A percentile compares a stretch with the other conserved stretches of the same genome.
phyloP scores from a whole-genome alignment of 2,329 filamentous ascomycete genomes.

The Pseudocercospora eumusae region DNA sequence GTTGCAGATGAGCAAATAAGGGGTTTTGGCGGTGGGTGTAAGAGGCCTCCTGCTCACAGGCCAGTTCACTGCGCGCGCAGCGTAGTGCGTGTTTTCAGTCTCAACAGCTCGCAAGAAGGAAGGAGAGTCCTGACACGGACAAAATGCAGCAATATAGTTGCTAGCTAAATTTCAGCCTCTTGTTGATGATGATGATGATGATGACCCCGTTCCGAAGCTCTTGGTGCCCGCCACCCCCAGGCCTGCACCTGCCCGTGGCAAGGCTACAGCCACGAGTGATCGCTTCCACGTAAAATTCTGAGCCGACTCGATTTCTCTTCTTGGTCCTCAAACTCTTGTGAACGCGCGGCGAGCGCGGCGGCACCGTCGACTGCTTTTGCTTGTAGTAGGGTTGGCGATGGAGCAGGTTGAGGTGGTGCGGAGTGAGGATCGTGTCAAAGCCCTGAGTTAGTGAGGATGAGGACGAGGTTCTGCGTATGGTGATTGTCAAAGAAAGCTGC shows the following conservation, averaged over 20 bases:
- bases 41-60: neutral
- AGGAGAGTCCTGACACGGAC: conserved; percentile 19
- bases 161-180: conserved; percentile 46
- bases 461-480: neutral
- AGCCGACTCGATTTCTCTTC: neutral
- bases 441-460: neutral
- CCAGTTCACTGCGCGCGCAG: conserved; percentile 12
- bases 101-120: conserved; percentile 11
- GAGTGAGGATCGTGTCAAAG: neutral
- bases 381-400: neutral
- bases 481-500: neutral
- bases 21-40: neutral
- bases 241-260: neutral
- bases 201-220: conserved; percentile 31
- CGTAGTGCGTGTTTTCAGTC: conserved; percentile 6
- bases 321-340: neutral
- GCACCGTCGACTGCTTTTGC: neutral
- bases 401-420: neutral
- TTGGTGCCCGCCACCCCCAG: conserved; percentile 32
- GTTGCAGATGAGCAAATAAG: conserved; percentile 19
- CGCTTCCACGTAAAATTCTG: neutral
- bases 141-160: conserved; percentile 44
- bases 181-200: conserved; percentile 10
- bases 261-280: neutral
- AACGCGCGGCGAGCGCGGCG: neutral